A percentile compares a stretch with the other conserved stretches of the same genome.
phyloP scores from a whole-genome alignment of 768 basidiomycete genomes.

The Phaeolepiota aurea region DNA sequence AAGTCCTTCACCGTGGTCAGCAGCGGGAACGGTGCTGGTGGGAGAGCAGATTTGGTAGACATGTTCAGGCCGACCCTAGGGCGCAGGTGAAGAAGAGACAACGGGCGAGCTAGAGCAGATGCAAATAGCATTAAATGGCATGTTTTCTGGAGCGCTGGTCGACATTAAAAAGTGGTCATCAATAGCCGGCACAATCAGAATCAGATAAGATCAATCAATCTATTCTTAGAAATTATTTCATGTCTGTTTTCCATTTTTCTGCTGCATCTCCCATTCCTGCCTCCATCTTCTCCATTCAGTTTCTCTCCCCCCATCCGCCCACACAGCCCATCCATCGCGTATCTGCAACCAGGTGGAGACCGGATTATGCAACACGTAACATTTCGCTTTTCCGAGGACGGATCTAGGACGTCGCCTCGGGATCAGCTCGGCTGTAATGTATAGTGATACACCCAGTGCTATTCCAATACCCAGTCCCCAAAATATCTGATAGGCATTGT shows the following conservation, averaged over 20 bases:
- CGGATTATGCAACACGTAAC: conserved; percentile 44
- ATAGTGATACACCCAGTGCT: conserved; percentile 42
- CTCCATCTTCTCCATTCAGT: conserved; percentile 66
- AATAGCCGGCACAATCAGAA: too few species aligned
- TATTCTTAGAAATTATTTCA: conserved; percentile 5
- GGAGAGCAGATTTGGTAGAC: conserved; percentile 12
- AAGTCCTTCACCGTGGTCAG: conserved; percentile 55
- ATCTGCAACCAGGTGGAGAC: conserved; percentile 59
- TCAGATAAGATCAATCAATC: background rate
- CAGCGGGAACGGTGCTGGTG: conserved; percentile 31
- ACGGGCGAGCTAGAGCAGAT: background rate
- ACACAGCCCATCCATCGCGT: conserved; percentile 77
- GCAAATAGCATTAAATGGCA: conserved; percentile 1
- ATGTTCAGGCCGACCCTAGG: conserved; percentile 1
- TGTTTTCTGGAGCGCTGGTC: too few species aligned
- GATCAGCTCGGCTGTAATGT: conserved; percentile 48
- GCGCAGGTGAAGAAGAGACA: background rate
- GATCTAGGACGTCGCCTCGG: conserved; percentile 48
- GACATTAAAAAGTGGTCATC: background rate
- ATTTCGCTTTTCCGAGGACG: conserved; percentile 38
- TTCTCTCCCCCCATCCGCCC: conserved; percentile 73
- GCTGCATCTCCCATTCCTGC: conserved; percentile 40
- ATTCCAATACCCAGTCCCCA: conserved; percentile 71
- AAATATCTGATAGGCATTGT: conserved; percentile 60
- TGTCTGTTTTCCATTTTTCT: conserved; percentile 13